Base-by-base conservation (phyloP, 768 basidiomycete genomes). In the Boletus vermiculosoides region DNA sequence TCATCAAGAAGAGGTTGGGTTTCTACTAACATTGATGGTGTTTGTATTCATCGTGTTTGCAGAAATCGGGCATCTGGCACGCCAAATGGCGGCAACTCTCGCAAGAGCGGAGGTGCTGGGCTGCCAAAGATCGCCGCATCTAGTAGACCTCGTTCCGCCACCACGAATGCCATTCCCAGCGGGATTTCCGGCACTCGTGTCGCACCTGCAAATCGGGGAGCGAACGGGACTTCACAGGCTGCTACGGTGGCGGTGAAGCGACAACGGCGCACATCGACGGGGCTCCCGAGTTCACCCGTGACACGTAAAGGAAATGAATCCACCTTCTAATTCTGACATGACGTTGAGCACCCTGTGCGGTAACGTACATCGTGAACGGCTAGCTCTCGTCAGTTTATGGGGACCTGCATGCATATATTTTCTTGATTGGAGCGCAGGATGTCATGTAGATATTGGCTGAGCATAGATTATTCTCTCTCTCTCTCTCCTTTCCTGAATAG, bases 1-100 rank as follows among this genome's bases (percentile, higher is more conserved):
- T 95, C 45, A 97, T 96, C 75, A 97, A 98, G 86, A 98, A 97
- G 78, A 80, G 92, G 92, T 92, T 22, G 64, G 23, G 76, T 23
- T 50, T n/a, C 56, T 39, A 30, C 48, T 15, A 36, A 15, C 52
- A 41, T 55, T 30, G 23, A 34, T 13, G 31, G 30, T 42, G 20
- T 37, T n/a, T n/a, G 15, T 56, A 34, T 41, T 51, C 36, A 54
- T 52, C 50, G n/a, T 51, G 0, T 23, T 5, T 15, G 53, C 33
- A 92, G 90, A 67, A 92, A 92, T 71, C 86, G 90, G 42, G 88
- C 90, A 37, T 90, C 90, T 52, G 90, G 90, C 33, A 76, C 87
- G 33, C 85, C 87, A 4, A 85, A 81, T 66, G 66, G 66, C 22
- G 79, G 79, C 55, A 79, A 76, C 49, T 77, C 87, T 42, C 85